Evolutionary conservation across 2,329 filamentous ascomycete genomes (phyloP).

Genomic region (Chaetomiaceae sp.): DNA sequence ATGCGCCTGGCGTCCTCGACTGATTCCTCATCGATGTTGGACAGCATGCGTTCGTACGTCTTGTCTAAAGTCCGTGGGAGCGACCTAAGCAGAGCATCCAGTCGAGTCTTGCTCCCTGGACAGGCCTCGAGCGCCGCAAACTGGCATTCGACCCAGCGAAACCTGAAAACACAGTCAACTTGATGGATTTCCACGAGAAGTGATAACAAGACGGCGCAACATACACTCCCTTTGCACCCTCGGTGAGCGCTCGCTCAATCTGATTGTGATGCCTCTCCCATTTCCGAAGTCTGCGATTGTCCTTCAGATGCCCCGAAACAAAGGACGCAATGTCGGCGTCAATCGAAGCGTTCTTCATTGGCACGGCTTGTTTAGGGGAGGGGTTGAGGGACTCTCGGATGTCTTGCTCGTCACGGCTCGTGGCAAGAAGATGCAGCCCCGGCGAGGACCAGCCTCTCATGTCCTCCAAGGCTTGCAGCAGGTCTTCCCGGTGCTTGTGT

Average conservation of each 20-base stretch:
- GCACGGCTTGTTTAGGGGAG: slow-evolving; percentile 21
- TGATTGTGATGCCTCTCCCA: slow-evolving; percentile 27
- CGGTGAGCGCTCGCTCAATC: slow-evolving; percentile 28
- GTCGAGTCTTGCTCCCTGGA: slow-evolving; percentile 19
- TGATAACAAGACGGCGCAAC: slow-evolving; percentile 13
- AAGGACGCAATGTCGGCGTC: slow-evolving; percentile 31
- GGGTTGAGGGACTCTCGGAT: slow-evolving; percentile 27
- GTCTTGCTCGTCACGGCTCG: slow-evolving; percentile 33
- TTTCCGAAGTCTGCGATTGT: slow-evolving; percentile 23
- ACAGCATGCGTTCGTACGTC: slow-evolving; percentile 24
- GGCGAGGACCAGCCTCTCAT: slow-evolving; percentile 25
- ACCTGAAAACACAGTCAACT: slow-evolving; percentile 27
- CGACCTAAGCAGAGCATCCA: slow-evolving; percentile 29
- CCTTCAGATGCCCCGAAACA: slow-evolving; percentile 25
- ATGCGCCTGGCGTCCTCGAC: slow-evolving; percentile 13
- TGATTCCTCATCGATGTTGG: slow-evolving; percentile 15
- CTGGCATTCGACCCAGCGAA: slow-evolving; percentile 35
- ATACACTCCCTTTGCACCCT: slow-evolving; percentile 32
- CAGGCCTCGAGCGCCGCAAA: slow-evolving; percentile 27
- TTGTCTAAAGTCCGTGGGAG: slow-evolving; percentile 32
- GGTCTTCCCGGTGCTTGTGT: slow-evolving; percentile 23
- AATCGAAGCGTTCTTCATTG: slow-evolving; percentile 18
- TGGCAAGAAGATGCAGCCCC: slow-evolving; percentile 31
- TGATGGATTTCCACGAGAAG: too few species aligned
- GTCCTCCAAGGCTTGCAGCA: slow-evolving; percentile 28